Evolutionary conservation across 2,329 filamentous ascomycete species (phyloP).

Genomic region (Hysterium pulicare): DNA sequence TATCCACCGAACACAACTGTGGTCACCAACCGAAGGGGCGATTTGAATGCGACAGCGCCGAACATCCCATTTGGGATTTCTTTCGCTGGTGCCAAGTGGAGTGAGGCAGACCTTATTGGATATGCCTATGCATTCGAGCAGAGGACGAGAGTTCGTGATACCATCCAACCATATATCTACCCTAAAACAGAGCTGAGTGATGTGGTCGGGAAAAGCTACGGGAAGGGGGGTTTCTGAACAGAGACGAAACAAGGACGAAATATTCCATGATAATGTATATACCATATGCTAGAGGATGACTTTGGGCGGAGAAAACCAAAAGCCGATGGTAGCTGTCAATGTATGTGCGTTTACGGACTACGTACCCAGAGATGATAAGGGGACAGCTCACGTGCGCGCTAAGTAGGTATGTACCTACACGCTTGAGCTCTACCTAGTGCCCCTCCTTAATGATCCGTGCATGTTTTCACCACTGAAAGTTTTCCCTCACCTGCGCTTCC

Average conservation of each 20-base stretch:
- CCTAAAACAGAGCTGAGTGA: constrained; percentile 49
- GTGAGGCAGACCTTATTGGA: constrained; percentile 60
- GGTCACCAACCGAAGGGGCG: constrained; percentile 43
- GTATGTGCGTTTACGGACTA: too few relatives aligned
- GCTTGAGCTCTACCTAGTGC: too few relatives aligned
- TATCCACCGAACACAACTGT: constrained; percentile 51
- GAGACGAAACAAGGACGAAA: not conserved
- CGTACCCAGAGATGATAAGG: too few relatives aligned
- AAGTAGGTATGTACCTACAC: too few relatives aligned
- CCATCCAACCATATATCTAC: constrained; percentile 48
- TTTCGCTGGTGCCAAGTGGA: constrained; percentile 61
- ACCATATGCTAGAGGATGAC: too few relatives aligned
- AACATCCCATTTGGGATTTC: constrained; percentile 60
- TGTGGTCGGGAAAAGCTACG: constrained; percentile 40
- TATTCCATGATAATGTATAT: not conserved
- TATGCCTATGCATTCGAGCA: constrained; percentile 69
- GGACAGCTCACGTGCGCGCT: too few relatives aligned
- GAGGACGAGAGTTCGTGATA: constrained; percentile 48
- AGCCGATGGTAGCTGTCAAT: too few relatives aligned
- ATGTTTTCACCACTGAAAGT: too few relatives aligned
- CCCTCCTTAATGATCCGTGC: too few relatives aligned
- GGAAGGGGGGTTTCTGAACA: constrained; percentile 16
- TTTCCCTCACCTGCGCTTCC: too few relatives aligned
- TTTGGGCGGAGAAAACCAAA: too few relatives aligned
- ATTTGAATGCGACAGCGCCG: constrained; percentile 53